These are phyloP conservation scores for Linum tenue DNA, from an alignment of 345 rosid species.

Conservation along the genomic window DNA sequence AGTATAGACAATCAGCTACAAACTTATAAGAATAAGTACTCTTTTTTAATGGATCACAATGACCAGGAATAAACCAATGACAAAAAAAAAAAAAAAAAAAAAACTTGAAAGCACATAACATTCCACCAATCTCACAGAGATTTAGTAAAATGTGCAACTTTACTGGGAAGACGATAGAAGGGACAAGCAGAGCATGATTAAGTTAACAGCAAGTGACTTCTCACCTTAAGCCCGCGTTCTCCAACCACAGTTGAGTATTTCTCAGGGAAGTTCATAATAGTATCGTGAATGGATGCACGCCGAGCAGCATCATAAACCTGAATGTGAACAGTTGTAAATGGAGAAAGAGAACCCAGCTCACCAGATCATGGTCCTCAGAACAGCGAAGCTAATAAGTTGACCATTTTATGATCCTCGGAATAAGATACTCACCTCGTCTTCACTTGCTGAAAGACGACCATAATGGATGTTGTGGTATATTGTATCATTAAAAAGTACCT, in stretches of 20 bases:
- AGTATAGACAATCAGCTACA: neutral
- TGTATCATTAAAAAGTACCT: constrained; percentile 97
- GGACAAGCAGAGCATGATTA: neutral
- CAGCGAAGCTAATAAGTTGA: neutral
- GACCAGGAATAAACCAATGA: neutral
- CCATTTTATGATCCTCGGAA: neutral
- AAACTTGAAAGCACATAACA: too few species aligned
- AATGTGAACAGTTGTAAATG: constrained; percentile 10
- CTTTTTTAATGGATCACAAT: too few species aligned
- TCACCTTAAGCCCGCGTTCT: constrained; percentile 98
- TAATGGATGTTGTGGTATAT: constrained; percentile 91
- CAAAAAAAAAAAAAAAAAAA: neutral
- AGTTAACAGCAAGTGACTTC: constrained; percentile 17
- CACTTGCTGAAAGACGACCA: constrained; percentile 85
- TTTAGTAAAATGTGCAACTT: neutral
- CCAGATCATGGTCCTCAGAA: too few species aligned
- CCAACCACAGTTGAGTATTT: constrained; percentile 90
- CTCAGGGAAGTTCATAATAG: constrained; percentile 80
- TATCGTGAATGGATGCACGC: constrained; percentile 89
- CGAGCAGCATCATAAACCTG: constrained; percentile 97
- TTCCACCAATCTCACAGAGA: neutral
- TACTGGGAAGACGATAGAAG: neutral
- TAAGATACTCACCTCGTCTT: constrained; percentile 57
- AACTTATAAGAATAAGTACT: too few species aligned
- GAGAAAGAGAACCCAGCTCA: too few species aligned